Evolutionary conservation across 2,329 filamentous ascomycete genomes (phyloP).

Genomic region (Juglanconis sp.): DNA sequence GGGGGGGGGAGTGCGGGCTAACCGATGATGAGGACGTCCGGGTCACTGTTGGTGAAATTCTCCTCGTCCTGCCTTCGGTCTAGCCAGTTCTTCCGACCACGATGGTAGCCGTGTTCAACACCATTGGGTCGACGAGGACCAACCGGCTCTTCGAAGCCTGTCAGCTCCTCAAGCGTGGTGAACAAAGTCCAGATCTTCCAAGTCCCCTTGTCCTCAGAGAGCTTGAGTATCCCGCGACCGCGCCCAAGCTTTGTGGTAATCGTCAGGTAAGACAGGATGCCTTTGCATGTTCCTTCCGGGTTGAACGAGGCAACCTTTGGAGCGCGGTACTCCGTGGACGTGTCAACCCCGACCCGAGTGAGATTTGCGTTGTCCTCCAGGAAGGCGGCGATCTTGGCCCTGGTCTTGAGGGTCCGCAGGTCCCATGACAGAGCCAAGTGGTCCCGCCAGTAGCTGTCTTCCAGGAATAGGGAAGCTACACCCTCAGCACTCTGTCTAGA

Average conservation of each 20-base stretch:
- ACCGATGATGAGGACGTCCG: slow-evolving; percentile 56
- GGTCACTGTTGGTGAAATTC: slow-evolving; percentile 45
- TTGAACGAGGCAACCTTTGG: slow-evolving; percentile 48
- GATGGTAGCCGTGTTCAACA: slow-evolving; percentile 50
- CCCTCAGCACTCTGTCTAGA: slow-evolving; percentile 17
- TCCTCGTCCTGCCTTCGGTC: slow-evolving; percentile 44
- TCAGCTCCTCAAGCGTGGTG: slow-evolving; percentile 54
- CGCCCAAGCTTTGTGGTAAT: slow-evolving; percentile 51
- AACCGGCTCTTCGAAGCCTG: slow-evolving; percentile 48
- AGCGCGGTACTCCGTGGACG: slow-evolving; percentile 38
- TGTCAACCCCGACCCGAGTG: slow-evolving; percentile 42
- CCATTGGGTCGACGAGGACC: slow-evolving; percentile 50
- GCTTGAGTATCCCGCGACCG: slow-evolving; percentile 54
- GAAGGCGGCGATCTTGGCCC: slow-evolving; percentile 36
- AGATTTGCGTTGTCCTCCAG: slow-evolving; percentile 38
- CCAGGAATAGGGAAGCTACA: slow-evolving; percentile 34
- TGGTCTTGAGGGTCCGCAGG: slow-evolving; percentile 48
- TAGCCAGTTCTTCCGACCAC: slow-evolving; percentile 57
- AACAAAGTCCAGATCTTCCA: slow-evolving; percentile 67
- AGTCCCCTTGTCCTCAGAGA: slow-evolving; percentile 39
- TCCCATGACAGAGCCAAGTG: slow-evolving; percentile 56
- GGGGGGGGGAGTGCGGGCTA: slow-evolving; percentile 11
- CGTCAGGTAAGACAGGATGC: slow-evolving; percentile 55
- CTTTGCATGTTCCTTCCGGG: slow-evolving; percentile 42
- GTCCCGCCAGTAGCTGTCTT: slow-evolving; percentile 56